phyloP scores from a whole-genome alignment of 2,329 filamentous ascomycete genomes.

The Arthrobotrys sphaeroides region DNA sequence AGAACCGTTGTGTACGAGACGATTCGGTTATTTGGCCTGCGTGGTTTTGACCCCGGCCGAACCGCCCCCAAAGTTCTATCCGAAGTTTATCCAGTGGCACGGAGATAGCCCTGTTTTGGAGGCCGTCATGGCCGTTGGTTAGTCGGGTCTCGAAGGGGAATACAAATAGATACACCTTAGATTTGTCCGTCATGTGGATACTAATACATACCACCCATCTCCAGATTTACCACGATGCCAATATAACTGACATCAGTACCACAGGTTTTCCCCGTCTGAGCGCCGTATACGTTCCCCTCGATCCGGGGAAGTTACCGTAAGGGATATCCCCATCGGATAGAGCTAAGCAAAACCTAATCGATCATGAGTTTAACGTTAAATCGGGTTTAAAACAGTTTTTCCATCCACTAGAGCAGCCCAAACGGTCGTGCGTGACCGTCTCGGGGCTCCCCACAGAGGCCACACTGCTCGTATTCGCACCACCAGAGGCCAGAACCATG shows the following conservation, averaged over 20 bases:
- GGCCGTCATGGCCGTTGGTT: not conserved
- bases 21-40: slow-evolving; percentile 3
- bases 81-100: slow-evolving; percentile 52
- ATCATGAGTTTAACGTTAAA: slow-evolving; percentile 44
- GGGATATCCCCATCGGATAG: slow-evolving; percentile 7
- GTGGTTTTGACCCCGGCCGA: slow-evolving; percentile 19
- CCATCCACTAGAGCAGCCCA: slow-evolving; percentile 33
- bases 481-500: not conserved
- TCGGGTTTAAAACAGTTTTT: slow-evolving; percentile 24
- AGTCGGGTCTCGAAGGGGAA: not conserved
- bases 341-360: slow-evolving; percentile 15
- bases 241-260: not conserved
- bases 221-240: not conserved
- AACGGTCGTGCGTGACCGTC: slow-evolving; percentile 36
- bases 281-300: slow-evolving; percentile 10
- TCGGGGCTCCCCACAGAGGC: slow-evolving; percentile 7
- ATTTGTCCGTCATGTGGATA: slow-evolving; percentile 28
- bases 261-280: slow-evolving; percentile 11
- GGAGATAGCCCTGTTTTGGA: slow-evolving; percentile 26
- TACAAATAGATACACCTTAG: slow-evolving; percentile 24
- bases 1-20: slow-evolving; percentile 27
- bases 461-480: slow-evolving; percentile 5
- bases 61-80: slow-evolving; percentile 26
- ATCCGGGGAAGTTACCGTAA: slow-evolving; percentile 37
- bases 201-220: slow-evolving; percentile 27